Percentiles rank a stretch among this genome's conserved stretches.
These are phyloP conservation scores for Lophiostoma macrostomum DNA, from an alignment of 495 filamentous ascomycete genomes.

Conservation along the genomic window DNA sequence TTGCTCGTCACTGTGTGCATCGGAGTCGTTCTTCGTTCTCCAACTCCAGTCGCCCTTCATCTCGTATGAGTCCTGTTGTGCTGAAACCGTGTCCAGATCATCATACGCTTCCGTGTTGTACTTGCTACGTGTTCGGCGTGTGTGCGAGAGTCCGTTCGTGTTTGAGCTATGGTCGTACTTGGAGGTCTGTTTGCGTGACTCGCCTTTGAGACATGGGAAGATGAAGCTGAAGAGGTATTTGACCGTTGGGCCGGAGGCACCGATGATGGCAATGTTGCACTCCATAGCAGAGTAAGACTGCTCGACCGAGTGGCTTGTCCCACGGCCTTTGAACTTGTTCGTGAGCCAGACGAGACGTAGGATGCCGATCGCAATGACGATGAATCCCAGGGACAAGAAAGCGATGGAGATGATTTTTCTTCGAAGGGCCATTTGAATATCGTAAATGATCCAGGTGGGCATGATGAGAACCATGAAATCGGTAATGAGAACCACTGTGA, in stretches of 20 bases:
- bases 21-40: constrained; percentile 2
- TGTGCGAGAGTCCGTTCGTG: background rate
- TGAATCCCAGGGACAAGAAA: constrained; percentile 19
- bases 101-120: background rate
- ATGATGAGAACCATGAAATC: constrained; percentile 12
- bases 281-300: constrained; percentile 9
- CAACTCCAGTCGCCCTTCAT: constrained; percentile 19
- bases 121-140: background rate
- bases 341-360: constrained; percentile 8
- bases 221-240: constrained; percentile 7
- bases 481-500: constrained; percentile 10
- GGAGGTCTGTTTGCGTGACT: background rate
- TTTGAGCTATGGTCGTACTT: constrained; percentile 1
- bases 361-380: constrained; percentile 12
- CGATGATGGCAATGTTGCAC: constrained; percentile 14
- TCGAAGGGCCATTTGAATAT: constrained; percentile 10
- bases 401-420: constrained; percentile 8
- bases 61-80: background rate
- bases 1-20: constrained; percentile 19
- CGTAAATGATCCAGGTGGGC: constrained; percentile 20
- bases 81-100: constrained; percentile 6
- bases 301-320: background rate
- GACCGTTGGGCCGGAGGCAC: constrained; percentile 12
- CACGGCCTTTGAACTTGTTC: background rate
- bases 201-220: constrained; percentile 1